phyloP scores from a whole-genome alignment of 192 early-diverging fungal genomes.

The Paraglomus brasilianum region DNA sequence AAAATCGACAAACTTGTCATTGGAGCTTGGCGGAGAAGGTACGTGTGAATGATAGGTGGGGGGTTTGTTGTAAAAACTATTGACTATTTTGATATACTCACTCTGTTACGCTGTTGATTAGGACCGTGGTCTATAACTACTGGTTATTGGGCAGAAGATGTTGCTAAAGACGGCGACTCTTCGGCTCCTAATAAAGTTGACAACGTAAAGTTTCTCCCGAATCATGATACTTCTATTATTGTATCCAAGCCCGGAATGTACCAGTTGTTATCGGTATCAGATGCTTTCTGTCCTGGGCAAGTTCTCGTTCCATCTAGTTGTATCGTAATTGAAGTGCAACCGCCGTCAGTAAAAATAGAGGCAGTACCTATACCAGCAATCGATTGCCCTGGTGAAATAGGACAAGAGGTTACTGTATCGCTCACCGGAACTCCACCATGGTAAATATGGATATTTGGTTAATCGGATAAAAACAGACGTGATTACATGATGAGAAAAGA shows the following conservation, averaged over 20 bases:
- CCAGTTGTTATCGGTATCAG: conserved; percentile 33
- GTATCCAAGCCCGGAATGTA: conserved; percentile 40
- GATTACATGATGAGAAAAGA: no score
- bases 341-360: conserved; percentile 25
- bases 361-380: conserved; percentile 26
- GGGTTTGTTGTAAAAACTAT: no score
- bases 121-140: conserved; percentile 17
- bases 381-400: conserved; percentile 31
- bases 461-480: no score
- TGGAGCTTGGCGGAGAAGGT: conserved; percentile 21
- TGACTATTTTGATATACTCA: not conserved
- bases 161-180: not conserved
- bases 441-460: conserved; percentile 14
- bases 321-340: not conserved
- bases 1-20: not conserved
- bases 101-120: not conserved
- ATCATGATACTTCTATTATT: conserved; percentile 12
- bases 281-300: conserved; percentile 36
- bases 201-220: not conserved
- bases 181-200: not conserved
- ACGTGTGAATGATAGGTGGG: not conserved
- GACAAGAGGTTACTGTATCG: conserved; percentile 19
- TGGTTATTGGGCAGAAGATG: conserved; percentile 31
- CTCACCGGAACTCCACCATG: conserved; percentile 28
- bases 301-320: conserved; percentile 18